Evolutionary conservation across 2,329 filamentous ascomycete genomes (phyloP).

Genomic region (Fusarium sp.): DNA sequence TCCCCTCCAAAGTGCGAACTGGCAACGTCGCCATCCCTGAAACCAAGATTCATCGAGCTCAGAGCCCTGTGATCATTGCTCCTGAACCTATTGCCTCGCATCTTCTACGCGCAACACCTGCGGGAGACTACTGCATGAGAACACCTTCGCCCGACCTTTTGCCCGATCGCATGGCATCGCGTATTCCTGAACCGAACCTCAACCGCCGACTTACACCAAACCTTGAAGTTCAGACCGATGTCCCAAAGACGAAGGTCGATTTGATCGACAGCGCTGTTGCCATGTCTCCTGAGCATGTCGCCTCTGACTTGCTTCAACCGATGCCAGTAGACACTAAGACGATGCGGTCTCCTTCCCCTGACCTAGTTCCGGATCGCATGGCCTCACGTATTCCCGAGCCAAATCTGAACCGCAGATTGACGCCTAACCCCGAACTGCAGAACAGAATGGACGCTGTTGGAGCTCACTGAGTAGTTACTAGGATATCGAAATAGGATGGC

Average conservation of each 20-base stretch:
- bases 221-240: constrained; percentile 65
- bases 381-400: constrained; percentile 66
- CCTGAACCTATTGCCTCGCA: constrained; percentile 68
- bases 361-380: constrained; percentile 72
- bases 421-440: constrained; percentile 62
- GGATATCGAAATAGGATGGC: not conserved
- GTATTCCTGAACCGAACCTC: constrained; percentile 62
- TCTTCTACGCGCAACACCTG: constrained; percentile 65
- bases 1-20: constrained; percentile 67
- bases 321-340: constrained; percentile 66
- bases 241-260: constrained; percentile 56
- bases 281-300: constrained; percentile 64
- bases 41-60: constrained; percentile 58
- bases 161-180: constrained; percentile 72
- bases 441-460: constrained; percentile 44
- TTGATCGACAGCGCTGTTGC: constrained; percentile 61
- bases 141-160: constrained; percentile 69
- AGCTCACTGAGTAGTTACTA: constrained; percentile 11
- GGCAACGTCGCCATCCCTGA: constrained; percentile 56
- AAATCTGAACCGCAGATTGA: constrained; percentile 58
- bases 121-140: constrained; percentile 65
- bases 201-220: constrained; percentile 59
- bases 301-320: constrained; percentile 63
- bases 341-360: constrained; percentile 66
- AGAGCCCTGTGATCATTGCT: constrained; percentile 60